Evolutionary conservation across 1,284 basidiomycete species (phyloP), one percentile per base, ranked within the genome.

Genomic region (Hymenochaete sp.): DNA sequence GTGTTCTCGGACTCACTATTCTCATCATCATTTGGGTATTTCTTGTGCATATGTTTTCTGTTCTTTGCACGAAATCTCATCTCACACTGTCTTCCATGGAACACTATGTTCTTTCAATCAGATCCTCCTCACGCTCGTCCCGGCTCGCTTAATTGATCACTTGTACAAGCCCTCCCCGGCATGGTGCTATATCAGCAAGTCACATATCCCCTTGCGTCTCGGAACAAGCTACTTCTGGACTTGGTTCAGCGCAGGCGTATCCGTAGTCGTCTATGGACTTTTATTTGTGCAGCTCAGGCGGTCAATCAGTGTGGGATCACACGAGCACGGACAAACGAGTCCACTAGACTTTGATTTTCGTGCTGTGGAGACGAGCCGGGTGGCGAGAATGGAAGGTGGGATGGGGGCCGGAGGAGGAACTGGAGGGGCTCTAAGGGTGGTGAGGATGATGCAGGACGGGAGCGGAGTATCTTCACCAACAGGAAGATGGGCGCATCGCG

Each of bases 181-280:
- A 14, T 52, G 51, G 51, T 52, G 51, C 28, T 52, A 44, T 42
- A 43, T 52, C 22, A 27, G 29, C 16, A 8, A 24, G 8, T 9
- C 16, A 5, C 48, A 46, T 37, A 36, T 43, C 8, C 26, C 26
- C 7, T 21, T 50, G 19, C 32, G 51, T 18, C 36, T 42, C 13
- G 28, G 16, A 14, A 39, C 38, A 9, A 28, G 36, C 5, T 48
- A 48, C 22, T 32, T 21, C 4, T 51, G 36, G 22, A 41, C 42
- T 8, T 51, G 45, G 45, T 24, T 48, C 14, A 38, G 41, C 4
- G 39, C 37, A 14, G 13, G 42, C 13, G 18, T 36, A 16, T 44
- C 40, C 10, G 25, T 38, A 2, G 16, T 49, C 7, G 16, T 47
- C 11, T 50, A 50, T 24, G 33, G 38, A 5, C 33, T 49, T n/a